Conservation (phyloP, 208 protist species). For the Strigomonas oncopelti region DNA sequence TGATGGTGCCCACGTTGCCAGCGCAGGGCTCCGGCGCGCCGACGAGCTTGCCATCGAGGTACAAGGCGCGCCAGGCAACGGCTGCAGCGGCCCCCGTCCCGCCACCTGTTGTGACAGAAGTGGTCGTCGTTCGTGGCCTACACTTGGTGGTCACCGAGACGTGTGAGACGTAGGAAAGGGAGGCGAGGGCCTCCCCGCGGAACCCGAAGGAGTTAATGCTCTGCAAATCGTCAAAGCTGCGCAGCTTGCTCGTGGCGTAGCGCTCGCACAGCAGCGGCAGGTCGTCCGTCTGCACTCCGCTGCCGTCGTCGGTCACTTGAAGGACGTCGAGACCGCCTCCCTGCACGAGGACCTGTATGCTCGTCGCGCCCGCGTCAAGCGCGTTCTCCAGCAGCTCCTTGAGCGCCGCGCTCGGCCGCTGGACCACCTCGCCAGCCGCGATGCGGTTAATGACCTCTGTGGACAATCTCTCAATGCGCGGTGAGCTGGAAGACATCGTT, state of each 20-base stretch:
- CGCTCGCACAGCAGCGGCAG: conserved; percentile 96
- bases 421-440: conserved; percentile 98
- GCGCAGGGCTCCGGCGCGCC: conserved; percentile 63
- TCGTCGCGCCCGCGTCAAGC: conserved; percentile 92
- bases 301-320: conserved; percentile 97
- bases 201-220: conserved; percentile 89
- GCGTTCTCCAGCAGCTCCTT: conserved; percentile 99
- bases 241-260: conserved; percentile 95
- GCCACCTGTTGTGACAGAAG: not conserved
- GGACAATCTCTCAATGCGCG: conserved; percentile 87
- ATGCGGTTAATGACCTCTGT: conserved; percentile 96
- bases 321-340: conserved; percentile 95
- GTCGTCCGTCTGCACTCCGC: conserved; percentile 94
- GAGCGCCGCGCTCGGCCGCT: conserved; percentile 94
- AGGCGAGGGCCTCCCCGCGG: conserved; percentile 88
- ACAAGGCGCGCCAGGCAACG: conserved; percentile 60
- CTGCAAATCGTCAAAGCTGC: conserved; percentile 85
- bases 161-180: conserved; percentile 79
- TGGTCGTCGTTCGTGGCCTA: conserved; percentile 8
- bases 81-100: not conserved
- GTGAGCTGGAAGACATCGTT: conserved; percentile 17
- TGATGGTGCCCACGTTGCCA: conserved; percentile 81
- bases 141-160: conserved; percentile 68
- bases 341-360: conserved; percentile 85
- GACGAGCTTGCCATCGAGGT: conserved; percentile 91